These are phyloP conservation scores for Pythium volutum DNA, from an alignment of 352 stramenopile species.

Conservation along the genomic window DNA sequence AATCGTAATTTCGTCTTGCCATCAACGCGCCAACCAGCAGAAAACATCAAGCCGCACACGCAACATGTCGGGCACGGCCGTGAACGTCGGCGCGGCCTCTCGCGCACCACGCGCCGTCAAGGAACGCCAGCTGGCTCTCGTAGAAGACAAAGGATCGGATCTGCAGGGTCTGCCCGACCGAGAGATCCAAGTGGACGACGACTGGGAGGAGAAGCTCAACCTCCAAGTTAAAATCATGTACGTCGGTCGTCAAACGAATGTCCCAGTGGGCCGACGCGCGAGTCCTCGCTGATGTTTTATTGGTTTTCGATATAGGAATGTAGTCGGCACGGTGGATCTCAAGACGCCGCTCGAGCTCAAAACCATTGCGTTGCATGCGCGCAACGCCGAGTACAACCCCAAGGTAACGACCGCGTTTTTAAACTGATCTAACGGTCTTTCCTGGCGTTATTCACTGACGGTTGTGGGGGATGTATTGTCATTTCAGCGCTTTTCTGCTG, in stretches of 20 bases:
- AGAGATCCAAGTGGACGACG: slow-evolving; percentile 73
- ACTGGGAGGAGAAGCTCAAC: slow-evolving; percentile 78
- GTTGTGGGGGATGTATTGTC: neutral
- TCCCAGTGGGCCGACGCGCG: too few species aligned
- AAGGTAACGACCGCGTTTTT: slow-evolving; percentile 52
- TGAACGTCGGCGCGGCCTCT: slow-evolving; percentile 27
- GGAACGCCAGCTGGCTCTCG: slow-evolving; percentile 66
- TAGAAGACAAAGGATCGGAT: slow-evolving; percentile 40
- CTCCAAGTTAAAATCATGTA: slow-evolving; percentile 85
- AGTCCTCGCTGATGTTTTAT: too few species aligned
- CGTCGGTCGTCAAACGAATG: neutral
- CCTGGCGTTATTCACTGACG: too few species aligned
- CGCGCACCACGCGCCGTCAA: slow-evolving; percentile 43
- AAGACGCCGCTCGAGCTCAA: slow-evolving; percentile 95
- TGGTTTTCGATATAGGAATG: slow-evolving; percentile 62
- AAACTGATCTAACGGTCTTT: too few species aligned
- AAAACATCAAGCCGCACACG: neutral
- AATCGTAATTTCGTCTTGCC: too few species aligned
- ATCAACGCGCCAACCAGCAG: neutral
- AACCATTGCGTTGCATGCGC: slow-evolving; percentile 94
- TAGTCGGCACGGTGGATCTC: slow-evolving; percentile 95
- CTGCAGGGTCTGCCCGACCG: slow-evolving; percentile 41
- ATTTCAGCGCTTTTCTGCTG: slow-evolving; percentile 91
- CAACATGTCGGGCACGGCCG: slow-evolving; percentile 11
- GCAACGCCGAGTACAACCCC: slow-evolving; percentile 99